A percentile compares a stretch with the other conserved stretches of the same genome.
Conservation (phyloP, 1,139 yeast species). For the Petasospora fabianii region DNA sequence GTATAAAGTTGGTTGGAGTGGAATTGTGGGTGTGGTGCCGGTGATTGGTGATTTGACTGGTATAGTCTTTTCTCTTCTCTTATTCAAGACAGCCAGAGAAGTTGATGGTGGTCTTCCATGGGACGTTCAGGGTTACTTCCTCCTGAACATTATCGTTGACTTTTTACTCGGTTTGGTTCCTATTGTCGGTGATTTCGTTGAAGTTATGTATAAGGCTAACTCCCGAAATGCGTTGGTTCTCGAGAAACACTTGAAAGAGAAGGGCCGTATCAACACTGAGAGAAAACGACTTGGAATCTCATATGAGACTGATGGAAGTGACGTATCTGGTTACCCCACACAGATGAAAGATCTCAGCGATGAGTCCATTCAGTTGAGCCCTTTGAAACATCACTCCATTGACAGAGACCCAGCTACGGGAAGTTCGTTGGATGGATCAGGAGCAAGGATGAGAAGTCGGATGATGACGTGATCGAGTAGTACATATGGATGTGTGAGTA, state of each 20-base stretch:
- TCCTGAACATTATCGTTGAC: constrained; percentile 59
- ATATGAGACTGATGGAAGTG: background rate
- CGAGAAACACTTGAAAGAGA: constrained; percentile 52
- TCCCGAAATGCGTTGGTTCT: constrained; percentile 65
- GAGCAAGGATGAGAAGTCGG: no score
- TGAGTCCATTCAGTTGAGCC: background rate
- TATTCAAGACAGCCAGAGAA: constrained; percentile 47
- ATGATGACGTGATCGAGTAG: no score
- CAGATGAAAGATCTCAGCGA: background rate
- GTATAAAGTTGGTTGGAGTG: constrained; percentile 67
- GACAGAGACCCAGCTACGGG: no score
- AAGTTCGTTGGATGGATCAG: no score
- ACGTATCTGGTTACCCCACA: background rate
- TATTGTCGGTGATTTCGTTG: constrained; percentile 64
- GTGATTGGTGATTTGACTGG: constrained; percentile 55
- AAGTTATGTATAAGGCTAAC: constrained; percentile 69
- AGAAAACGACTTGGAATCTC: background rate
- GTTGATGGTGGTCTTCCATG: constrained; percentile 67
- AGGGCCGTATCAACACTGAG: constrained; percentile 25
- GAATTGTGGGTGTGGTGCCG: constrained; percentile 67
- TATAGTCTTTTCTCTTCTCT: constrained; percentile 44
- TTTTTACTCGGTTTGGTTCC: constrained; percentile 71
- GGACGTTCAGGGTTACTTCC: constrained; percentile 46
- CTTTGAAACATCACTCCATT: no score
- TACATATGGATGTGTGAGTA: no score